Evolutionary conservation across 148 eudicot genomes (phyloP), one percentile per base, ranked within the genome.

Genomic region (Nepenthes mirabilis): DNA sequence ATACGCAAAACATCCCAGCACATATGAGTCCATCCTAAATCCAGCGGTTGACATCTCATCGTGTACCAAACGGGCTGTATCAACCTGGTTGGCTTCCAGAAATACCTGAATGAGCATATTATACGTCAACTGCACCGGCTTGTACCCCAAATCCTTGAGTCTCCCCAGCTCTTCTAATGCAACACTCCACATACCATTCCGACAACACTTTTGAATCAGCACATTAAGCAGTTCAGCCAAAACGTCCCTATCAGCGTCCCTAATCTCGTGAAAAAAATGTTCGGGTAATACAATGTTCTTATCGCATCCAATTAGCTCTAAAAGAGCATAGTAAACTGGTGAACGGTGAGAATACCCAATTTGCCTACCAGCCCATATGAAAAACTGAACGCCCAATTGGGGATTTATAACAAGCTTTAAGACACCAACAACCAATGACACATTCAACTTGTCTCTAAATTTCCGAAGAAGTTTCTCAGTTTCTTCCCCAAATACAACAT

Each of bases 101-200:
- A 86, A 93, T 59, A 86, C 95, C 57, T 34, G 71, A 65, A 89
- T 54, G 73, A 93, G 77, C 9, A 84, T 87, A 77, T 84, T 77
- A 69, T 82, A 88, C 1, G 95, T 93, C 34, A 32, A 78, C 60
- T 75, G 68, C 0, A 85, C 79, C 1, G 96, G 87, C 77, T 79
- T 93, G 61, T 75, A 86, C 58, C 99, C 99, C 11, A 79, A 82
- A 74, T 86, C 82, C 72, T 93, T 93, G 47, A 88, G 81, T 79
- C 91, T 86, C 54, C 87, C 99, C 2, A 93, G 78, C 76, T 88
- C 96, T 80, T 86, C 99, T 70, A 93, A 71, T 14, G 96, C 99
- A 58, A 74, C 13, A 89, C 82, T 84, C 96, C 95, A 93, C 71
- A 63, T 65, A 64, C 96, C 99, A 65, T 72, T 74, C 56, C 66